Percentiles rank a stretch among this genome's conserved stretches.
Evolutionary conservation across 257 asterid species (phyloP).

Genomic region (Sherardia arvensis): DNA sequence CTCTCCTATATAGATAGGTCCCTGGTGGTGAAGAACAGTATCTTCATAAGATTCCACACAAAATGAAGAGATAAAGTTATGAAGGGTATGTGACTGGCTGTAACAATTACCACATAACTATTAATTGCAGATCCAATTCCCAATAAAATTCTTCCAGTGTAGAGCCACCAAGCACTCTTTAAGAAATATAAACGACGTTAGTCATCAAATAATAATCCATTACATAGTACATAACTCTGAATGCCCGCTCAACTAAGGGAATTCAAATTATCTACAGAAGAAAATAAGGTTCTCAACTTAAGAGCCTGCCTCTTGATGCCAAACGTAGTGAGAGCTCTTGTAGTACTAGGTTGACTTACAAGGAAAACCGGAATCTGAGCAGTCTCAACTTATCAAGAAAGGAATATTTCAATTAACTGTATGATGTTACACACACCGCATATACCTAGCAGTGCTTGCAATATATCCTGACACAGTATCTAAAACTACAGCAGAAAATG

Average conservation of each 20-base stretch:
- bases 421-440: neutral
- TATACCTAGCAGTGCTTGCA: neutral
- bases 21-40: conserved; percentile 8
- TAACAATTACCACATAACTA: conserved; percentile 18
- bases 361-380: neutral
- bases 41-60: neutral
- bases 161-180: conserved; percentile 21
- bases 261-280: neutral
- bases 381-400: neutral
- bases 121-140: conserved; percentile 19
- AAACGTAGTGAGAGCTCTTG: neutral
- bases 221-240: neutral
- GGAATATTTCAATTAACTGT: too few relatives aligned
- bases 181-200: neutral
- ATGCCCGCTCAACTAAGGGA: neutral
- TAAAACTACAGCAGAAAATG: neutral
- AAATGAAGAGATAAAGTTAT: neutral
- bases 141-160: conserved; percentile 15
- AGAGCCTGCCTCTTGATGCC: neutral
- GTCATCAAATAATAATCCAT: neutral
- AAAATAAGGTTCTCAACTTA: neutral
- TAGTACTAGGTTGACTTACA: neutral
- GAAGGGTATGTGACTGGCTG: neutral
- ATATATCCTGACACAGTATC: neutral
- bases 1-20: conserved; percentile 18